phyloP scores from a whole-genome alignment of 2,329 filamentous ascomycete species.

The Aureobasidium sp. region DNA sequence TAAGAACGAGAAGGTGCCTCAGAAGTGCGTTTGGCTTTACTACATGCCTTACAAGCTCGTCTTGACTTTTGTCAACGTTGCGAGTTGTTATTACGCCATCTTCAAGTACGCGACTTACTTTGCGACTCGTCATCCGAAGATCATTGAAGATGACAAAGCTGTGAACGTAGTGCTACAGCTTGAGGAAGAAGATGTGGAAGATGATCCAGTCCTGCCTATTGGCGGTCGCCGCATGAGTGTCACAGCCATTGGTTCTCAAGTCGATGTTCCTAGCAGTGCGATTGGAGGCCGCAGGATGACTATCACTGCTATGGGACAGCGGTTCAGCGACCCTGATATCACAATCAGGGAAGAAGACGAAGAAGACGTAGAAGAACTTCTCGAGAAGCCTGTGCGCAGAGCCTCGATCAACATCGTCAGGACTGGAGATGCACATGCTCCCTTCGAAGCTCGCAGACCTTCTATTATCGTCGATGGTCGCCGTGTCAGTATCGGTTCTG shows the following conservation, averaged over 20 bases:
- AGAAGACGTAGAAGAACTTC: slow-evolving; percentile 6
- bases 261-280: slow-evolving; percentile 14
- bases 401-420: slow-evolving; percentile 16
- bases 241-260: slow-evolving; percentile 23
- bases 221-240: slow-evolving; percentile 27
- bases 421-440: neutral
- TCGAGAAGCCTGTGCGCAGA: slow-evolving; percentile 13
- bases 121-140: slow-evolving; percentile 51
- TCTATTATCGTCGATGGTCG: slow-evolving; percentile 15
- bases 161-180: slow-evolving; percentile 25
- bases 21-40: slow-evolving; percentile 43
- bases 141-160: slow-evolving; percentile 53
- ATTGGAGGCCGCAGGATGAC: slow-evolving; percentile 22
- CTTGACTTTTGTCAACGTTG: slow-evolving; percentile 51
- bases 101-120: slow-evolving; percentile 53
- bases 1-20: slow-evolving; percentile 49
- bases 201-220: neutral
- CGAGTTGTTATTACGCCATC: slow-evolving; percentile 32
- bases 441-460: neutral
- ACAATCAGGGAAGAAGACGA: slow-evolving; percentile 17
- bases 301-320: slow-evolving; percentile 22
- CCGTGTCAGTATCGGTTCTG: slow-evolving; percentile 1
- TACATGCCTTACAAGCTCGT: slow-evolving; percentile 53
- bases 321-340: slow-evolving; percentile 20
- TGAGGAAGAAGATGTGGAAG: slow-evolving; percentile 22